Conservation (phyloP, 176 grass and related monocot species). For the Luzula sylvatica region DNA sequence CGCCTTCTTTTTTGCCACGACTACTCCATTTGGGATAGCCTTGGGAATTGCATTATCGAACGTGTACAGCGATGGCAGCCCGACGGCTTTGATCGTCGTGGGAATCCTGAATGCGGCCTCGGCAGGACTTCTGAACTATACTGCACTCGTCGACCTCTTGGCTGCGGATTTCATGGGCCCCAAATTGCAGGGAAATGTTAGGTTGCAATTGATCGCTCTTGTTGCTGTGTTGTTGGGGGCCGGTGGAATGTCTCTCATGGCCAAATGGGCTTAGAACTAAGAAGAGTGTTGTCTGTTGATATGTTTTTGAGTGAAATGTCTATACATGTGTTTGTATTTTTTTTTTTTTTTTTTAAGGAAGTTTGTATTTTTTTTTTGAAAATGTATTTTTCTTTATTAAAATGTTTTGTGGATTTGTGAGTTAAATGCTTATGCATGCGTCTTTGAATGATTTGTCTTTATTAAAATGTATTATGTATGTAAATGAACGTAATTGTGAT, state of each 20-base stretch:
- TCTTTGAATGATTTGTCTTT: no score
- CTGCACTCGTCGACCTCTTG: constrained; percentile 63
- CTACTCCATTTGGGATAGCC: constrained; percentile 52
- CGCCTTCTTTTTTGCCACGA: constrained; percentile 68
- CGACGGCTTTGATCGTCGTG: constrained; percentile 50
- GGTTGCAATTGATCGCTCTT: constrained; percentile 38
- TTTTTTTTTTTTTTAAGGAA: no score
- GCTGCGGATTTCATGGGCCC: constrained; percentile 59
- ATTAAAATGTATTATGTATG: neutral
- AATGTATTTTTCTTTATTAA: neutral
- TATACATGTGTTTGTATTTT: no score
- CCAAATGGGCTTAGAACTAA: constrained; percentile 41
- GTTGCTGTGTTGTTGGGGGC: constrained; percentile 51
- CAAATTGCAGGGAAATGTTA: constrained; percentile 48
- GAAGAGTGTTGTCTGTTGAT: no score
- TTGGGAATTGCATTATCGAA: constrained; percentile 50
- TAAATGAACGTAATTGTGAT: neutral
- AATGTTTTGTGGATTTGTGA: neutral
- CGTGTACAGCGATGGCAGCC: constrained; percentile 63
- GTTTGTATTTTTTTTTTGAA: no score
- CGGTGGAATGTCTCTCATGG: constrained; percentile 65
- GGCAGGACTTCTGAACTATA: constrained; percentile 69
- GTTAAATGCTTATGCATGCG: neutral
- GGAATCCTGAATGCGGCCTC: constrained; percentile 48
- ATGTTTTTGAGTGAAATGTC: no score